These are phyloP conservation scores for Candida ponderosae DNA, from an alignment of 805 yeast genomes.

Conservation along the genomic window DNA sequence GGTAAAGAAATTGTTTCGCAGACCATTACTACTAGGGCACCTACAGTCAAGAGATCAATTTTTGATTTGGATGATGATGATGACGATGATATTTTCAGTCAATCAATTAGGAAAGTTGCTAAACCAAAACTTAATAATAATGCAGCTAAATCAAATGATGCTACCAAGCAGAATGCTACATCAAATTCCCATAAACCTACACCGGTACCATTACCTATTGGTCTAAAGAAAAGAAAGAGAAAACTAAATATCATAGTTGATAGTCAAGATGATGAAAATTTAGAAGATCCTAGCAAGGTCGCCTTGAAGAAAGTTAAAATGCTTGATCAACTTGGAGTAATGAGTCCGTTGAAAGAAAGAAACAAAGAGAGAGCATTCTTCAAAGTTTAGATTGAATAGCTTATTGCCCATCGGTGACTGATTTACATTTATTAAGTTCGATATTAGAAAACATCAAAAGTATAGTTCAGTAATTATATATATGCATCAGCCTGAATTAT, in stretches of 20 bases:
- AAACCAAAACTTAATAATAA: constrained; percentile 8
- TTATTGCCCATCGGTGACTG: too few relatives aligned
- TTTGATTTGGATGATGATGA: constrained; percentile 22
- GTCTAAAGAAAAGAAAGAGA: constrained; percentile 12
- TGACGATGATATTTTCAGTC: constrained; percentile 18
- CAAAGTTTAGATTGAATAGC: constrained; percentile 14
- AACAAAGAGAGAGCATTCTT: constrained; percentile 17
- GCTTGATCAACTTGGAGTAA: constrained; percentile 17
- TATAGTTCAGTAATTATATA: too few relatives aligned
- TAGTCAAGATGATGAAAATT: constrained; percentile 15
- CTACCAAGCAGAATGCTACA: constrained; percentile 8
- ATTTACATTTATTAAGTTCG: too few relatives aligned
- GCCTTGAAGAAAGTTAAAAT: constrained; percentile 16
- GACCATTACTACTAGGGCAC: constrained; percentile 3
- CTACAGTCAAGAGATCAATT: constrained; percentile 6
- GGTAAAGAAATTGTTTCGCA: too few relatives aligned
- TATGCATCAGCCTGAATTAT: too few relatives aligned
- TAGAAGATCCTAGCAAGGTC: constrained; percentile 2
- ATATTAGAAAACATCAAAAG: too few relatives aligned
- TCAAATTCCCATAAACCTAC: constrained; percentile 1
- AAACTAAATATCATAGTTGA: constrained; percentile 12
- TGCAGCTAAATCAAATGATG: constrained; percentile 9
- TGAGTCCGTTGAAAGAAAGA: constrained; percentile 20
- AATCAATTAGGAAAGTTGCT: constrained; percentile 7
- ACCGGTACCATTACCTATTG: neutral